Evolutionary conservation across 2,329 filamentous ascomycete species (phyloP).

Genomic region (Beauveria sp.): DNA sequence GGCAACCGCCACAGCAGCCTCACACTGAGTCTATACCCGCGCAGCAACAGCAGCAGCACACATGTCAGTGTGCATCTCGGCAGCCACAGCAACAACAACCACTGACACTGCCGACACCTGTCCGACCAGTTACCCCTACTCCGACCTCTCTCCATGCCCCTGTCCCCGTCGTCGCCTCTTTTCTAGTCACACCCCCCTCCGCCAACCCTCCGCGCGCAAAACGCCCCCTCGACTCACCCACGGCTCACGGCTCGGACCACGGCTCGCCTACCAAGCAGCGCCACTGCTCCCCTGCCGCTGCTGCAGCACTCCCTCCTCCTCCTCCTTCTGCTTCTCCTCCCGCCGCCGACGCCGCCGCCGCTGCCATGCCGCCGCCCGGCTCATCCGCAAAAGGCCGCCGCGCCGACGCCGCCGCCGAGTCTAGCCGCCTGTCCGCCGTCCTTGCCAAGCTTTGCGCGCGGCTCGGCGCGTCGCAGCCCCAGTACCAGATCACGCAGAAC

Average conservation of each 20-base stretch:
- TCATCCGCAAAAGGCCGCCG: conserved; percentile 4
- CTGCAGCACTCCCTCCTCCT: not conserved
- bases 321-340: not conserved
- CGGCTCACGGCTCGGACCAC: not conserved
- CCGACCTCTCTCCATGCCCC: not conserved
- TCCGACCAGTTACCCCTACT: not conserved
- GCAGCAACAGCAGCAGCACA: too few species aligned
- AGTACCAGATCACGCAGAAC: conserved; percentile 24
- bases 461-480: conserved; percentile 26
- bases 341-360: not conserved
- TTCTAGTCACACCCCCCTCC: not conserved
- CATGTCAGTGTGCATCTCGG: too few species aligned
- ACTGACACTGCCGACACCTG: not conserved
- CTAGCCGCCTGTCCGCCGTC: conserved; percentile 16
- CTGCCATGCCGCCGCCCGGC: not conserved
- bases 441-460: conserved; percentile 25
- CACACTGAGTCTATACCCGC: too few species aligned
- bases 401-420: conserved; percentile 5
- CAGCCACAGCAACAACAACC: not conserved
- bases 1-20: too few species aligned
- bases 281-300: not conserved
- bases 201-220: not conserved
- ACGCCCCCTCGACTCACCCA: not conserved
- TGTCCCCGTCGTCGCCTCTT: not conserved
- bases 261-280: not conserved